phyloP scores from a whole-genome alignment of 1,284 basidiomycete genomes.

The Neolentinus lepideus region DNA sequence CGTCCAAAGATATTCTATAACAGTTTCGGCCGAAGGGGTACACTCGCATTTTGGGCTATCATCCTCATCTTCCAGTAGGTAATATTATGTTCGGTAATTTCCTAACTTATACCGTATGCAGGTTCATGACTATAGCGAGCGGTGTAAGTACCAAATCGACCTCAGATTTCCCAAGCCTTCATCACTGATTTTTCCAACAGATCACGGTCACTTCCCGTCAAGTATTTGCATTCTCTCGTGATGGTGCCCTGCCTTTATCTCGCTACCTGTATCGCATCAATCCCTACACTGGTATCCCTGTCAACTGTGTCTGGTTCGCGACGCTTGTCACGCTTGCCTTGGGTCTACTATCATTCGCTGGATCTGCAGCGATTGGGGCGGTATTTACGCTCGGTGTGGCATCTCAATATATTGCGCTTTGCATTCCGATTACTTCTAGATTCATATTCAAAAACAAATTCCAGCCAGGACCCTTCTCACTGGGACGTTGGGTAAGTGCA shows the following conservation, averaged over 20 bases:
- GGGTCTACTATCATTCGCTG: constrained; percentile 53
- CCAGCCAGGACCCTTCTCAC: constrained; percentile 57
- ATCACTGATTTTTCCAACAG: constrained; percentile 2
- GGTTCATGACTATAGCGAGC: neutral
- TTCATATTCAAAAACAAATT: constrained; percentile 45
- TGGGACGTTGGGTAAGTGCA: constrained; percentile 47
- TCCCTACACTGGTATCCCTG: constrained; percentile 11
- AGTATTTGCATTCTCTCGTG: constrained; percentile 13
- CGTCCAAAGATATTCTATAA: constrained; percentile 51
- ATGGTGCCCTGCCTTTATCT: constrained; percentile 12
- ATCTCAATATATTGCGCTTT: constrained; percentile 54
- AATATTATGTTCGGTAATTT: neutral
- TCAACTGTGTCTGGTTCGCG: constrained; percentile 10
- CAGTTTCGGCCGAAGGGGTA: constrained; percentile 55
- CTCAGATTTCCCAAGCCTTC: neutral
- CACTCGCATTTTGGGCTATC: constrained; percentile 58
- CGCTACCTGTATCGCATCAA: constrained; percentile 10
- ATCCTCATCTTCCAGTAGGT: constrained; percentile 61
- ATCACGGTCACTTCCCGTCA: constrained; percentile 11
- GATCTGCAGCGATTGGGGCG: constrained; percentile 54
- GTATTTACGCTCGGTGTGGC: constrained; percentile 58
- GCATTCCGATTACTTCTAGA: constrained; percentile 33
- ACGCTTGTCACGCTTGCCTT: constrained; percentile 11
- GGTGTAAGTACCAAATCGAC: neutral
- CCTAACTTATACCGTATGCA: neutral